phyloP scores from a whole-genome alignment of 23 red algal species.

The Cyanidioschyzon merolae region DNA sequence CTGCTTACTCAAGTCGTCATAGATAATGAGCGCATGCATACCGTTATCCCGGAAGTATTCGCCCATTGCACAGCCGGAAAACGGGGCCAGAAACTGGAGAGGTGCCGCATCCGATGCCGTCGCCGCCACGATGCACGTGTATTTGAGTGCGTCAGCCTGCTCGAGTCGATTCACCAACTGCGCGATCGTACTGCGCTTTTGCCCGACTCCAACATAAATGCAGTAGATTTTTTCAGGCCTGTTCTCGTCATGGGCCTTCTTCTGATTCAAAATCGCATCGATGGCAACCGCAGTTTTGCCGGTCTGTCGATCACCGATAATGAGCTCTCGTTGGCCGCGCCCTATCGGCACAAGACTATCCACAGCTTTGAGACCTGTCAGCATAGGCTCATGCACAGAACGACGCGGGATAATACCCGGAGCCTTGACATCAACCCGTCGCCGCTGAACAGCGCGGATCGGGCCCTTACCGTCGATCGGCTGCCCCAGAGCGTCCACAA shows the following conservation, averaged over 20 bases:
- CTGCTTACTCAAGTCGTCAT: slow-evolving; percentile 96
- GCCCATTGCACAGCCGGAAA: slow-evolving; percentile 88
- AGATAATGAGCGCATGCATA: slow-evolving; percentile 93
- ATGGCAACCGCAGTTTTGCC: slow-evolving; percentile 95
- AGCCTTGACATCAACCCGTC: slow-evolving; percentile 90
- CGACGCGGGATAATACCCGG: slow-evolving; percentile 95
- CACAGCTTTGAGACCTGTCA: slow-evolving; percentile 93
- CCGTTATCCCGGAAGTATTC: slow-evolving; percentile 98
- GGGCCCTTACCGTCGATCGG: slow-evolving; percentile 93
- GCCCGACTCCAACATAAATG: slow-evolving; percentile 92
- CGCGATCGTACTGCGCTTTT: slow-evolving; percentile 90
- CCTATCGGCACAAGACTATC: slow-evolving; percentile 92
- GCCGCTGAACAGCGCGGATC: slow-evolving; percentile 42
- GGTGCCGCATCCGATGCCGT: slow-evolving; percentile 95
- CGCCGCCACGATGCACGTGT: slow-evolving; percentile 85
- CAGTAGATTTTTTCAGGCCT: slow-evolving; percentile 68
- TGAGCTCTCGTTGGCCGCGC: slow-evolving; percentile 94
- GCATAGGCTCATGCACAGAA: slow-evolving; percentile 87
- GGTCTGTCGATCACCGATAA: slow-evolving; percentile 97
- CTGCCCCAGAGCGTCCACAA: slow-evolving; percentile 92
- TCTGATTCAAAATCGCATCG: slow-evolving; percentile 89
- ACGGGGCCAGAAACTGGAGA: slow-evolving; percentile 89
- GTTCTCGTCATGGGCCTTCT: slow-evolving; percentile 41
- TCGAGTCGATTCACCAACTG: slow-evolving; percentile 81
- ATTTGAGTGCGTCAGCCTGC: slow-evolving; percentile 65